A percentile compares a stretch with the other conserved stretches of the same genome.
Evolutionary conservation across 371 early-diverging fungal genomes (phyloP).

Genomic region (Rhizomucor pusillus): DNA sequence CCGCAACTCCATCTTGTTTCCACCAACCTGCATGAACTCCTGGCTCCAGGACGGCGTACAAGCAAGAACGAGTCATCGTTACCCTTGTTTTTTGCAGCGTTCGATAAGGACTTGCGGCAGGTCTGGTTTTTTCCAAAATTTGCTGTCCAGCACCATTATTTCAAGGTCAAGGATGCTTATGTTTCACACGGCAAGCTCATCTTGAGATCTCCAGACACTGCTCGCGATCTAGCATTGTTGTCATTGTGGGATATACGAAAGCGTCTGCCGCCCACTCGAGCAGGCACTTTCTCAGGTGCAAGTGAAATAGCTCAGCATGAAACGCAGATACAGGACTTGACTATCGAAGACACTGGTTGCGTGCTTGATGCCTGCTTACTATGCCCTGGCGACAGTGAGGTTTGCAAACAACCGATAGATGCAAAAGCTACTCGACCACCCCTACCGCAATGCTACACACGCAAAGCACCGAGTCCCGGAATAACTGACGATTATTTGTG

Average conservation of each 20-base stretch:
- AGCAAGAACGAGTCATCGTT: conserved; percentile 32
- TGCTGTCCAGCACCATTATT: conserved; percentile 22
- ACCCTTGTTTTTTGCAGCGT: conserved; percentile 20
- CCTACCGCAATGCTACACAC: conserved; percentile 9
- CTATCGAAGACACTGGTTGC: conserved; percentile 6
- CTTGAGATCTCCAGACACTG: conserved; percentile 13
- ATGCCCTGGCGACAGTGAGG: neutral
- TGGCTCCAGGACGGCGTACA: conserved; percentile 10
- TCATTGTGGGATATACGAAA: conserved; percentile 28
- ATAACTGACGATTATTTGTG: too few species aligned
- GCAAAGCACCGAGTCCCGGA: conserved; percentile 11
- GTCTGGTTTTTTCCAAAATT: conserved; percentile 39
- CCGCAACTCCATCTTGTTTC: conserved; percentile 35
- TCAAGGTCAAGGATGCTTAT: conserved; percentile 44
- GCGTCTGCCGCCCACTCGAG: conserved; percentile 21
- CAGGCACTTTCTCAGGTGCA: conserved; percentile 24
- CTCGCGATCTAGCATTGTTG: conserved; percentile 1
- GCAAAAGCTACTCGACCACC: conserved; percentile 9
- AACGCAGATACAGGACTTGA: conserved; percentile 5
- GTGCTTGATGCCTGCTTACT: conserved; percentile 16
- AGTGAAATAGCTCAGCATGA: conserved; percentile 13
- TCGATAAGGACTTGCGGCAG: conserved; percentile 22
- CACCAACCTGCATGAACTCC: conserved; percentile 44
- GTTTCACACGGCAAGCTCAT: conserved; percentile 49
- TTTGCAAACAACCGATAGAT: neutral